Base-by-base conservation (phyloP, 257 asterid genomes). In the Paulownia fortunei region DNA sequence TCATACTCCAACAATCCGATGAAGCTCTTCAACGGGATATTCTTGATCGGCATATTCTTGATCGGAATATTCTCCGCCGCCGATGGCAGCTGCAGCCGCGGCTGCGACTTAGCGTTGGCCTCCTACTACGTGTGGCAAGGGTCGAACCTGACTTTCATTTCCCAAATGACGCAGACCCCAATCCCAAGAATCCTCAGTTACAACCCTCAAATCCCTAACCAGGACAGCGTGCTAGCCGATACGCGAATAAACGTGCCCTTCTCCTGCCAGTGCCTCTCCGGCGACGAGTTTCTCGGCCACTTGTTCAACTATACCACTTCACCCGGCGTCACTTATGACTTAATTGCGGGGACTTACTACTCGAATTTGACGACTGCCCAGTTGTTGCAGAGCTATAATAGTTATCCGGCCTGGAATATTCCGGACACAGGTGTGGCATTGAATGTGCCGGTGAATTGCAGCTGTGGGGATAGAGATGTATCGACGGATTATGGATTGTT, bases 391-490 rank as follows among this genome's bases (percentile, higher is more conserved):
- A 76, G 51, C 44, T 72, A 6, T 23, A 94, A 94, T 70, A 37
- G 41, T 3, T 90, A 83, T 32, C 84, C 89, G 30, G 84, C 80
- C 1, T 62, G 4, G 60, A 73, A 36, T 68, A 87, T 94, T 64
- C 99, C 97, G 60, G 84, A 74, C 37, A 83, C 74, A 0, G 91
- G 82, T 41, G 88, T 21, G 60, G 26, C n/a, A 9, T 3, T 94
- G 79, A 87, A 71, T 32, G 98, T 92, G 68, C 13, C 86, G 36
- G 99, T 94, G 79, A 92, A 89, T 66, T 94, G 99, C 71, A 91
- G 91, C 69, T 94, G 99, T 78, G 99, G 99, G 72, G 80, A 92
- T 81, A 65, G 30, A 74, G 30, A 34, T 6, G 86, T 94, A 21
- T 77, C 83, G 16, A 18, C 55, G 69, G 91, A 79, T 19, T 94